Evolutionary conservation across 2,329 filamentous ascomycete species (phyloP).

Genomic region (Monosporascus sp.): DNA sequence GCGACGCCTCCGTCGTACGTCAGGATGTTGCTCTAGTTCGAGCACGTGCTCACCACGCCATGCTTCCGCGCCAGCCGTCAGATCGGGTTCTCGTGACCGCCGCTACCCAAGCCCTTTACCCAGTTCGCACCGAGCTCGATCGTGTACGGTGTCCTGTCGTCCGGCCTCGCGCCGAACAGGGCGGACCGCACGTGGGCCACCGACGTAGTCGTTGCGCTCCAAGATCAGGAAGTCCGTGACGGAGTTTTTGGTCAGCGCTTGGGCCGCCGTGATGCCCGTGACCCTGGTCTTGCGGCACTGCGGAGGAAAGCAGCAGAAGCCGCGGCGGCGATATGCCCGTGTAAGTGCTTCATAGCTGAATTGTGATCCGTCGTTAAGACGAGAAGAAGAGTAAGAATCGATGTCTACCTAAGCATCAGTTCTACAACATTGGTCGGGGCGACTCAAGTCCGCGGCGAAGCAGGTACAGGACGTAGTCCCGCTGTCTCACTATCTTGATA

Average conservation of each 20-base stretch:
- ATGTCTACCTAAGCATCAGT: too few species aligned
- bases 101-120: conserved; percentile 32
- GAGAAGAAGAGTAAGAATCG: too few species aligned
- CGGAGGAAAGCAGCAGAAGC: not conserved
- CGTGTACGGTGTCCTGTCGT: conserved; percentile 50
- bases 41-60: conserved; percentile 49
- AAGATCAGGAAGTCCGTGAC: conserved; percentile 61
- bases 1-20: conserved; percentile 57
- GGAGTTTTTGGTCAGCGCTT: conserved; percentile 57
- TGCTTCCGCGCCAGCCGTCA: conserved; percentile 59
- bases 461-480: too few species aligned
- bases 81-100: conserved; percentile 52
- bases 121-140: conserved; percentile 67
- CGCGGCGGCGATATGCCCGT: not conserved
- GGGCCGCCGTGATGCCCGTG: conserved; percentile 57
- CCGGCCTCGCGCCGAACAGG: conserved; percentile 45
- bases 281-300: conserved; percentile 33
- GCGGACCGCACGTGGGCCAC: conserved; percentile 57
- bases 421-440: too few species aligned
- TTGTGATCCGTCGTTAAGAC: too few species aligned
- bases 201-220: conserved; percentile 58
- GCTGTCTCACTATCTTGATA: too few species aligned
- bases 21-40: conserved; percentile 52
- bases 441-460: too few species aligned
- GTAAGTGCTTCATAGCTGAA: not conserved